These are phyloP conservation scores for Epichloe baconii DNA, from an alignment of 2,329 filamentous ascomycete genomes.

Conservation along the genomic window DNA sequence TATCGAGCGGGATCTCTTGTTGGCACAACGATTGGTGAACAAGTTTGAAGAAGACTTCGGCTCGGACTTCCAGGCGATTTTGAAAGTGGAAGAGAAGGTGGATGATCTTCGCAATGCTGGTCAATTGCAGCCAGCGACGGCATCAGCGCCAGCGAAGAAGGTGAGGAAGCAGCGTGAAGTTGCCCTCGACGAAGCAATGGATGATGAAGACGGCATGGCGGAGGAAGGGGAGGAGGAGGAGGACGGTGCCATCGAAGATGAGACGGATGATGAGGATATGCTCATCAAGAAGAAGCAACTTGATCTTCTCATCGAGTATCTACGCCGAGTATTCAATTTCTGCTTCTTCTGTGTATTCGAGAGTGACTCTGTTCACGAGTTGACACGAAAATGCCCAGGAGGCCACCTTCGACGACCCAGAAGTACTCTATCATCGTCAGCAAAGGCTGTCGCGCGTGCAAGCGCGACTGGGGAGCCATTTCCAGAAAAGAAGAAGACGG, in stretches of 20 bases:
- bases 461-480: conserved; percentile 75
- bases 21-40: conserved; percentile 68
- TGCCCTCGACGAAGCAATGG: conserved; percentile 47
- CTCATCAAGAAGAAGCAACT: conserved; percentile 92
- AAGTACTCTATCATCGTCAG: conserved; percentile 68
- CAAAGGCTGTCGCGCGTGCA: conserved; percentile 73
- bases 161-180: conserved; percentile 47
- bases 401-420: conserved; percentile 90
- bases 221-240: conserved; percentile 59
- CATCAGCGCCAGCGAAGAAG: conserved; percentile 41
- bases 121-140: conserved; percentile 54
- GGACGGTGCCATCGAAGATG: conserved; percentile 67
- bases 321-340: conserved; percentile 94
- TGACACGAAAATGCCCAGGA: conserved; percentile 89
- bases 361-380: conserved; percentile 90
- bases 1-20: conserved; percentile 75
- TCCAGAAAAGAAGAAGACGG: conserved; percentile 66
- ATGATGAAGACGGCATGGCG: conserved; percentile 51
- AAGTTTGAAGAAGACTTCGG: conserved; percentile 80
- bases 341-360: conserved; percentile 99
- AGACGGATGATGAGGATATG: conserved; percentile 80
- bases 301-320: conserved; percentile 89
- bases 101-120: conserved; percentile 68
- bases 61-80: conserved; percentile 59
- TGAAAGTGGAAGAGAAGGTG: conserved; percentile 76